Conservation (phyloP, 257 asterid genomes). For the Salvia miltiorrhiza region DNA sequence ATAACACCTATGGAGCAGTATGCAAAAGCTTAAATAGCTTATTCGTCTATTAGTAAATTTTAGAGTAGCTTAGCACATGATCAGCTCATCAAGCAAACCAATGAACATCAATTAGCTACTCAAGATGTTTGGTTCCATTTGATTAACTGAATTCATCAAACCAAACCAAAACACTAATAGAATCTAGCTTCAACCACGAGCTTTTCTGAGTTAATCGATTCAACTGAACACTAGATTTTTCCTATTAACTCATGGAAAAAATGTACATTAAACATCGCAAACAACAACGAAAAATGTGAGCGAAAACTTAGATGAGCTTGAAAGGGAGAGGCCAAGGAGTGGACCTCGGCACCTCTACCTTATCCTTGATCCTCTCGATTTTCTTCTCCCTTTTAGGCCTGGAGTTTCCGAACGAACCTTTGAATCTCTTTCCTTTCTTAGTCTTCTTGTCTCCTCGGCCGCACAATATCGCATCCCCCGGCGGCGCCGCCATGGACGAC, state of each 20-base stretch:
- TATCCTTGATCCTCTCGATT: conserved; percentile 75
- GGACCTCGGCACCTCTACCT: conserved; percentile 80
- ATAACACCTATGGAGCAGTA: not conserved
- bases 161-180: conserved; percentile 11
- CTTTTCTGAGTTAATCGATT: conserved; percentile 2
- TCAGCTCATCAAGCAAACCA: conserved; percentile 7
- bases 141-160: conserved; percentile 9
- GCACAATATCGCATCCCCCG: conserved; percentile 52
- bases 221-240: conserved; percentile 1
- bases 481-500: conserved; percentile 28
- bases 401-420: conserved; percentile 70
- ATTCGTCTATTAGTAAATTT: not conserved
- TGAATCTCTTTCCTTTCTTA: conserved; percentile 76
- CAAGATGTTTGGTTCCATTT: not conserved
- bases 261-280: conserved; percentile 15
- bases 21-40: not conserved
- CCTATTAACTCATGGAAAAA: conserved; percentile 13
- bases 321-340: conserved; percentile 97
- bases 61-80: not conserved
- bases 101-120: not conserved
- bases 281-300: not conserved
- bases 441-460: conserved; percentile 88
- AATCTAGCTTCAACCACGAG: conserved; percentile 11
- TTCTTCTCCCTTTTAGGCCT: conserved; percentile 74
- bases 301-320: conserved; percentile 53